These are phyloP conservation scores for Ceratocystis alfenasii DNA, from an alignment of 2,329 filamentous ascomycete genomes.

Conservation along the genomic window DNA sequence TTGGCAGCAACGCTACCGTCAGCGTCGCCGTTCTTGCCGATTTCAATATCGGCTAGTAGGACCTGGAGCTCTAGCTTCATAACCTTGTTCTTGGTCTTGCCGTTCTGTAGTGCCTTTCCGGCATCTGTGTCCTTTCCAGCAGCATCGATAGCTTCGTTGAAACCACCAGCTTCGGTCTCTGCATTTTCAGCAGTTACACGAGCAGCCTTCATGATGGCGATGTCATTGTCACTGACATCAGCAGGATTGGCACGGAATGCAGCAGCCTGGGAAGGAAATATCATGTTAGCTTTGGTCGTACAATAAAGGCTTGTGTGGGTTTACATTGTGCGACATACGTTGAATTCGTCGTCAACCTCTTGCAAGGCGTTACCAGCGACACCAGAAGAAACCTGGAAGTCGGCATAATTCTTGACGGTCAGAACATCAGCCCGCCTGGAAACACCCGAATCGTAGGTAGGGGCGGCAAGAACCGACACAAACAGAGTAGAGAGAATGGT, in stretches of 20 bases:
- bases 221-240: slow-evolving; percentile 36
- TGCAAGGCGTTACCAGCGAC: slow-evolving; percentile 41
- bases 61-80: slow-evolving; percentile 45
- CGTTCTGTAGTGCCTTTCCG: slow-evolving; percentile 36
- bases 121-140: slow-evolving; percentile 31
- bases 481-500: slow-evolving; percentile 31
- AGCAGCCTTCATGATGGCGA: slow-evolving; percentile 40
- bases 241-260: slow-evolving; percentile 32
- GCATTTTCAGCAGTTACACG: slow-evolving; percentile 40
- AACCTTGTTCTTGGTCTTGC: slow-evolving; percentile 52
- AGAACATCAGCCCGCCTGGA: slow-evolving; percentile 27
- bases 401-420: slow-evolving; percentile 27
- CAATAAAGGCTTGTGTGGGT: background rate
- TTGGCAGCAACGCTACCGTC: slow-evolving; percentile 16
- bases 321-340: slow-evolving; percentile 30
- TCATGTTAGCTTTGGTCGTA: background rate
- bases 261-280: slow-evolving; percentile 30
- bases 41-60: slow-evolving; percentile 34
- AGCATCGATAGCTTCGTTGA: slow-evolving; percentile 42
- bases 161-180: slow-evolving; percentile 37
- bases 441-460: slow-evolving; percentile 29
- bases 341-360: slow-evolving; percentile 44
- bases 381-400: slow-evolving; percentile 41
- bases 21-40: slow-evolving; percentile 35
- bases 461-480: slow-evolving; percentile 30